Evolutionary conservation across 495 filamentous ascomycete genomes (phyloP).

Genomic region (Daldinia childiae): DNA sequence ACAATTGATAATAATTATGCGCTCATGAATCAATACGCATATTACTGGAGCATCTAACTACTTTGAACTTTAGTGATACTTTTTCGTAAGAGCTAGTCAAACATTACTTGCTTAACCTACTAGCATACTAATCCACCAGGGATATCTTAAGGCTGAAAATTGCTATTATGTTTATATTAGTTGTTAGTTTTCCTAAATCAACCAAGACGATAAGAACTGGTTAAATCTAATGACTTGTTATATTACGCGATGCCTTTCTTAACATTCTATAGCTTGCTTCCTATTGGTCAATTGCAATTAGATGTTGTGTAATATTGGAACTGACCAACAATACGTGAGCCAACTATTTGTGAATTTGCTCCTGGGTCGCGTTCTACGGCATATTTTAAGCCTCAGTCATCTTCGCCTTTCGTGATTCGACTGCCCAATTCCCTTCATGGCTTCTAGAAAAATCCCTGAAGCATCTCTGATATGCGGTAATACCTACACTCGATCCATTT

Average conservation of each 20-base stretch:
- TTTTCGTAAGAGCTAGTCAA: not conserved
- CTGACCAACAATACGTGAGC: not conserved
- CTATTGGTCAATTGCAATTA: not conserved
- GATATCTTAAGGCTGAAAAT: not conserved
- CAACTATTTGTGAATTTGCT: not conserved
- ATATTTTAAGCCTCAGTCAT: not conserved
- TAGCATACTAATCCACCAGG: not conserved
- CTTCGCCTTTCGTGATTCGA: not conserved
- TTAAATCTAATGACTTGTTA: not conserved
- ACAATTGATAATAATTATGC: not conserved
- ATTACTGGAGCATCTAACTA: not conserved
- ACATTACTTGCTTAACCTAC: not conserved
- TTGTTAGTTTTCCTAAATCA: not conserved
- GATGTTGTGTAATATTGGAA: not conserved
- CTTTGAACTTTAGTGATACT: not conserved
- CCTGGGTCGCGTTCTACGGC: not conserved
- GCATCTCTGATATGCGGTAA: not conserved
- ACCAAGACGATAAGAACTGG: not conserved
- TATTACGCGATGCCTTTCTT: slow-evolving; percentile 1
- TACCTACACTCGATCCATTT: not conserved
- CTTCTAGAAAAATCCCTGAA: not conserved
- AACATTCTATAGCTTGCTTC: not conserved
- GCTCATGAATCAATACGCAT: not conserved
- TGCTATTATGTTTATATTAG: not conserved
- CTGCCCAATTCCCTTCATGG: not conserved